Conservation (phyloP, 2,329 filamentous ascomycete species). For the Penicillium sp. region DNA sequence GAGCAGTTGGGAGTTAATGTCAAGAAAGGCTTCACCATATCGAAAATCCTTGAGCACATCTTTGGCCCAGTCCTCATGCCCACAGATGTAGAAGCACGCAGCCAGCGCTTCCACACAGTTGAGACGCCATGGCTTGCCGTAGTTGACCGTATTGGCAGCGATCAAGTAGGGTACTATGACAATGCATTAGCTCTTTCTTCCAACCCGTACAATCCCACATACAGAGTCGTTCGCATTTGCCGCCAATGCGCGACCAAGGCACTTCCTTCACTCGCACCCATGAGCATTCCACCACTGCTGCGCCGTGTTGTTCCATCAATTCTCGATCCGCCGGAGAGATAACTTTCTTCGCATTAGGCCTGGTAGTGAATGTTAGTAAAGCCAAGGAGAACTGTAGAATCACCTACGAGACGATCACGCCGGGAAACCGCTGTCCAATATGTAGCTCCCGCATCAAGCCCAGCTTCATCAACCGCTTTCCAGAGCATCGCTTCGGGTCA, state of each 20-base stretch:
- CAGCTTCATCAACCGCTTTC: conserved; percentile 86
- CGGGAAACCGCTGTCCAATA: conserved; percentile 83
- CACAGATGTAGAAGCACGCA: conserved; percentile 88
- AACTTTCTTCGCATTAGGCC: conserved; percentile 79
- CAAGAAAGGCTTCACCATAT: conserved; percentile 80
- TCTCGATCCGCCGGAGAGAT: conserved; percentile 77
- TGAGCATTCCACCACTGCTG: conserved; percentile 92
- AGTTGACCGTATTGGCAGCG: conserved; percentile 94
- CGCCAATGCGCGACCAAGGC: conserved; percentile 84
- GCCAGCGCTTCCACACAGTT: conserved; percentile 96
- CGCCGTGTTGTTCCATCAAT: conserved; percentile 79
- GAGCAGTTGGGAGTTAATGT: conserved; percentile 79
- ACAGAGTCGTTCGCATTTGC: conserved; percentile 78
- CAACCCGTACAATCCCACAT: conserved; percentile 22
- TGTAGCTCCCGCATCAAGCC: conserved; percentile 91
- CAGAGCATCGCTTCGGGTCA: conserved; percentile 92
- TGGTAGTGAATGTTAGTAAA: conserved; percentile 15
- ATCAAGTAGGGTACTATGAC: conserved; percentile 76
- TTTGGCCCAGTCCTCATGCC: conserved; percentile 83
- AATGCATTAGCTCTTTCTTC: neutral
- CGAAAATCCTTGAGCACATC: conserved; percentile 76
- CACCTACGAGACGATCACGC: conserved; percentile 74
- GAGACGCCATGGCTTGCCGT: conserved; percentile 87
- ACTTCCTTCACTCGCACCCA: conserved; percentile 92
- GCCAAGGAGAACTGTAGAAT: conserved; percentile 1